These are phyloP conservation scores for Helicostylum pulchrum DNA, from an alignment of 192 early-diverging fungal species.

Conservation along the genomic window DNA sequence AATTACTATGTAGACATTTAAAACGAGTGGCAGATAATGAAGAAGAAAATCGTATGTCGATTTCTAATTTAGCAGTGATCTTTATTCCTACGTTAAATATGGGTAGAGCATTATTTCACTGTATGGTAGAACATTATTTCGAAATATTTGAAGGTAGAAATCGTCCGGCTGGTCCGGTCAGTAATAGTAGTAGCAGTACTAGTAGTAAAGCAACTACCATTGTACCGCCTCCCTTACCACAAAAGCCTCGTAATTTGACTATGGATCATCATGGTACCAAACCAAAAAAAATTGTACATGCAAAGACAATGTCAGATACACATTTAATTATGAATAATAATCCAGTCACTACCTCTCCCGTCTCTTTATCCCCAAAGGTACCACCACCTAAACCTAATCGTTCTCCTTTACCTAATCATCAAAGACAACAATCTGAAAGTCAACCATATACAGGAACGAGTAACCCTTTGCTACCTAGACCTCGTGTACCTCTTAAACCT, in stretches of 20 bases:
- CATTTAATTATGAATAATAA: not conserved
- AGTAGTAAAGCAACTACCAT: not conserved
- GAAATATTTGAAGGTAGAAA: conserved; percentile 22
- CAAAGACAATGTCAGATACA: conserved; percentile 14
- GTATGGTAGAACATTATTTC: conserved; percentile 42
- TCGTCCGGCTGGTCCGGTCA: conserved; percentile 13
- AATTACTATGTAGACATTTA: conserved; percentile 50
- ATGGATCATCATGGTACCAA: not conserved
- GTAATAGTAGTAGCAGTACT: not conserved
- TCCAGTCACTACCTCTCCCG: not conserved
- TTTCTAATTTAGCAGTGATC: conserved; percentile 57
- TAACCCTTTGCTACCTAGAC: not conserved
- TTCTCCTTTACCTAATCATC: conserved; percentile 4
- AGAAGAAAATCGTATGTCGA: conserved; percentile 57
- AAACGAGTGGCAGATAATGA: conserved; percentile 44
- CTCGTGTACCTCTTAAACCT: conserved; percentile 16
- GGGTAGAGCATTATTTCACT: conserved; percentile 50
- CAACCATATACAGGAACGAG: not conserved
- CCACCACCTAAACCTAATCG: conserved; percentile 19
- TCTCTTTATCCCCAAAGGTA: not conserved
- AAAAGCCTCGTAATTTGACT: conserved; percentile 10
- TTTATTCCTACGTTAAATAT: conserved; percentile 60
- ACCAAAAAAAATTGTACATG: not conserved
- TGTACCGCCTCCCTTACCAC: conserved; percentile 18
- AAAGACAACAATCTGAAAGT: conserved; percentile 17